A percentile compares a stretch with the other conserved stretches of the same genome.
phyloP scores from a whole-genome alignment of 805 yeast genomes.

The Candida insectorum region DNA sequence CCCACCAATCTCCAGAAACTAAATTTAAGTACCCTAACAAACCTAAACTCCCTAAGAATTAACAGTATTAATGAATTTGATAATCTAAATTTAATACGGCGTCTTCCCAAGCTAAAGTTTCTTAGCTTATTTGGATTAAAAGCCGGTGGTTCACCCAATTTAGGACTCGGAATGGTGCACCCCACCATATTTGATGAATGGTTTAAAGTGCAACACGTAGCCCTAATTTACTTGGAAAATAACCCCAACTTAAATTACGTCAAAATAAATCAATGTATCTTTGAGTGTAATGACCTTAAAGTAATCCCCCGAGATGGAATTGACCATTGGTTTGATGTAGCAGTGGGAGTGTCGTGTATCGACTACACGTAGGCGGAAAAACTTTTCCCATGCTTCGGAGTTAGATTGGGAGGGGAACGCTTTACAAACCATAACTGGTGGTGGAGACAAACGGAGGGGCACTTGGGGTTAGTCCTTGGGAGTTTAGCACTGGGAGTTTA shows the following conservation, averaged over 20 bases:
- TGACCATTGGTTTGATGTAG: constrained; percentile 44
- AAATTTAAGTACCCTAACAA: constrained; percentile 1
- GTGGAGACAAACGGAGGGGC: not conserved
- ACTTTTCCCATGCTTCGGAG: no score
- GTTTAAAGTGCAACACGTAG: constrained; percentile 55
- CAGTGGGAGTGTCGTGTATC: constrained; percentile 22
- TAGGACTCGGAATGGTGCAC: constrained; percentile 52
- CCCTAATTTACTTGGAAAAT: constrained; percentile 32
- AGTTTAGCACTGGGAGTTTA: no score
- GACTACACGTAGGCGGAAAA: not conserved
- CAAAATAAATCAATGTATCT: constrained; percentile 48
- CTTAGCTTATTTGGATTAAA: constrained; percentile 48
- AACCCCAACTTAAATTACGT: constrained; percentile 35
- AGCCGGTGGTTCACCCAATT: constrained; percentile 52
- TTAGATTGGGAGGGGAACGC: no score
- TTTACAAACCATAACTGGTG: no score
- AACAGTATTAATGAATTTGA: constrained; percentile 23
- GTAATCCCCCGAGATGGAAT: constrained; percentile 40
- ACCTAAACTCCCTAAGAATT: constrained; percentile 38
- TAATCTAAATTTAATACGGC: constrained; percentile 19
- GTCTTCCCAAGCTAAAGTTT: constrained; percentile 22
- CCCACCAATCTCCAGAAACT: constrained; percentile 15
- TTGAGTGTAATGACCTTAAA: constrained; percentile 29
- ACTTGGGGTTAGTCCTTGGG: no score
- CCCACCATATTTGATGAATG: constrained; percentile 56